These are phyloP conservation scores for Naganishia liquefaciens DNA, from an alignment of 1,284 basidiomycete genomes.

Conservation along the genomic window DNA sequence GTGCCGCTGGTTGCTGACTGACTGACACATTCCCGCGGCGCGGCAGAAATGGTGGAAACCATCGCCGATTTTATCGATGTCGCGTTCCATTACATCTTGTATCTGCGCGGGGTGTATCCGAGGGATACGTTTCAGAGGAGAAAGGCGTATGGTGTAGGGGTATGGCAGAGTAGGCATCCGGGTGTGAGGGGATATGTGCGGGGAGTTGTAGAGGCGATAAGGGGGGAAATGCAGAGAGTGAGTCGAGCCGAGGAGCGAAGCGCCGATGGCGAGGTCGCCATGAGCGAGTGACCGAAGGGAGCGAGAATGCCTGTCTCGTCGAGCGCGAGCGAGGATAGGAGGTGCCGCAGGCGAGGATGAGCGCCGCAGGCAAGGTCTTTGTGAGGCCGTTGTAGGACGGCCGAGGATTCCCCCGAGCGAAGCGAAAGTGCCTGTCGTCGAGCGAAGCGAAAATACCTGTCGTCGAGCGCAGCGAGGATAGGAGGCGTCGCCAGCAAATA, in stretches of 20 bases:
- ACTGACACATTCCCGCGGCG: not conserved
- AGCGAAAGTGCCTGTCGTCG: no score
- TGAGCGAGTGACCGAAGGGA: not conserved
- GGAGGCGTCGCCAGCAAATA: no score
- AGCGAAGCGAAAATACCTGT: no score
- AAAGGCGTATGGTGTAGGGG: slow-evolving; percentile 83
- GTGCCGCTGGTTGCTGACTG: not conserved
- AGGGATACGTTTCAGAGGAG: slow-evolving; percentile 79
- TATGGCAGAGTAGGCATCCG: slow-evolving; percentile 88
- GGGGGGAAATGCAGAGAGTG: slow-evolving; percentile 63
- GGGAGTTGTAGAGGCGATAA: slow-evolving; percentile 71
- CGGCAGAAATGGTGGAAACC: slow-evolving; percentile 21
- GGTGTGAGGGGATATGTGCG: slow-evolving; percentile 83
- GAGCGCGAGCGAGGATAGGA: no score
- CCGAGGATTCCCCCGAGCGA: no score
- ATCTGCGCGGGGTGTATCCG: slow-evolving; percentile 85
- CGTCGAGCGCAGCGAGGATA: no score
- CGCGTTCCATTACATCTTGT: slow-evolving; percentile 86
- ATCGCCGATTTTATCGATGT: slow-evolving; percentile 64
- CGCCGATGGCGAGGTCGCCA: not conserved
- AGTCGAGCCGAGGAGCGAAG: not conserved
- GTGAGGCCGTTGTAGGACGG: no score
- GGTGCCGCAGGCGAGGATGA: no score
- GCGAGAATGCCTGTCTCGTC: not conserved
- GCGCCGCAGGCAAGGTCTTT: no score